Conservation (phyloP, 306 rosid species). For the Vigna angularis region DNA sequence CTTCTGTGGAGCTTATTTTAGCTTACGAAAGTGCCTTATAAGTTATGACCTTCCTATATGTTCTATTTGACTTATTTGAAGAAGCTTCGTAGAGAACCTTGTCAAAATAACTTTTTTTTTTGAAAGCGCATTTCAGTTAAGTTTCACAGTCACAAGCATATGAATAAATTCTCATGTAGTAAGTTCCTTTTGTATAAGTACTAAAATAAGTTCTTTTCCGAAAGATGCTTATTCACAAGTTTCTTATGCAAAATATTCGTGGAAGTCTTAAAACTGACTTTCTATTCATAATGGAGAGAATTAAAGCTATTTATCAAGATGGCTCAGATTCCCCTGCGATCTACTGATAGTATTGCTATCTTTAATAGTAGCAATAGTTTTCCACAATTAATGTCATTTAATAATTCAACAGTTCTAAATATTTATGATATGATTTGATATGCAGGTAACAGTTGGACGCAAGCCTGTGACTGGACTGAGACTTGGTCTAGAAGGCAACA, state of each 20-base stretch:
- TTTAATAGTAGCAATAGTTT: background rate
- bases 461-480: conserved; percentile 96
- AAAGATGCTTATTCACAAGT: background rate
- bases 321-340: background rate
- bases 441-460: conserved; percentile 97
- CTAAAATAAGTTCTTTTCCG: background rate
- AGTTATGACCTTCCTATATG: background rate
- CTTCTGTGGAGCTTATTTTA: background rate
- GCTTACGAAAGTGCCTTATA: background rate
- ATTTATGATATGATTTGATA: conserved; percentile 26
- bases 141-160: background rate
- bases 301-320: background rate
- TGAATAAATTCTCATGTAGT: background rate
- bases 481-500: conserved; percentile 88
- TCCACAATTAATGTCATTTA: background rate
- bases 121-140: background rate
- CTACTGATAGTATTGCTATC: background rate
- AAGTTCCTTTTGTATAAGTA: background rate
- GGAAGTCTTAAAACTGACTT: background rate
- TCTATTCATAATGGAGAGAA: conserved; percentile 4
- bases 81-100: background rate
- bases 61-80: background rate
- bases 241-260: background rate
- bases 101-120: background rate
- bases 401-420: background rate